phyloP scores from a whole-genome alignment of 1,139 yeast species.

The Nakaseomyces bracarensis region DNA sequence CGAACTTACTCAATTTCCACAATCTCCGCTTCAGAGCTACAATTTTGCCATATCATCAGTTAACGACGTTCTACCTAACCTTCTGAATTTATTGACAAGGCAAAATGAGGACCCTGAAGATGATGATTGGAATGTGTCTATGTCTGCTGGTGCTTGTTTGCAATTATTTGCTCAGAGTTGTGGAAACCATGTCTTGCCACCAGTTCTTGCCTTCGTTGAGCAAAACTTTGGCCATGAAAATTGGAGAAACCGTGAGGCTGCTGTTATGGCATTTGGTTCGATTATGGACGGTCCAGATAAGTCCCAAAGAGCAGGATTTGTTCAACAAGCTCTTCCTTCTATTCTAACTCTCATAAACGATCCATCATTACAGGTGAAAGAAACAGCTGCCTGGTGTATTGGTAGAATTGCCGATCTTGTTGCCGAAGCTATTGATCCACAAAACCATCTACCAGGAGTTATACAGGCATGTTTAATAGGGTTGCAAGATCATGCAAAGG shows the following conservation, averaged over 20 bases:
- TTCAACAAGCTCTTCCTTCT: slow-evolving; percentile 76
- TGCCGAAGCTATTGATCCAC: slow-evolving; percentile 63
- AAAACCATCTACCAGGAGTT: slow-evolving; percentile 57
- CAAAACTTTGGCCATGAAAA: slow-evolving; percentile 49
- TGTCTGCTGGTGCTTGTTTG: slow-evolving; percentile 98
- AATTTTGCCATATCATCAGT: slow-evolving; percentile 83
- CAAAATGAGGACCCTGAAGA: slow-evolving; percentile 87
- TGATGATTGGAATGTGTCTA: slow-evolving; percentile 95
- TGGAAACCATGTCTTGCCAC: slow-evolving; percentile 75
- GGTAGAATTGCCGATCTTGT: slow-evolving; percentile 92
- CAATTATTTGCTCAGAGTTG: slow-evolving; percentile 89
- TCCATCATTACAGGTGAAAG: slow-evolving; percentile 75
- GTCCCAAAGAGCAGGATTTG: slow-evolving; percentile 54
- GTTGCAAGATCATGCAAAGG: slow-evolving; percentile 81
- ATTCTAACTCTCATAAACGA: slow-evolving; percentile 68
- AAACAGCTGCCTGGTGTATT: slow-evolving; percentile 96
- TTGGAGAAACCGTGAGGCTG: slow-evolving; percentile 94
- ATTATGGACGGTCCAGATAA: slow-evolving; percentile 91
- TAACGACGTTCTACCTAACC: slow-evolving; percentile 78
- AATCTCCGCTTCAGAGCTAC: slow-evolving; percentile 38
- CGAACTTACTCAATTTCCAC: slow-evolving; percentile 54
- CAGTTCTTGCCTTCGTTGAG: slow-evolving; percentile 77
- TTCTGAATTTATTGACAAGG: slow-evolving; percentile 68
- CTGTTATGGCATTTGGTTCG: slow-evolving; percentile 98
- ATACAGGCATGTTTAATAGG: slow-evolving; percentile 70